These are phyloP conservation scores for Xanthoceras sorbifolium DNA, from an alignment of 345 rosid species.

Conservation along the genomic window DNA sequence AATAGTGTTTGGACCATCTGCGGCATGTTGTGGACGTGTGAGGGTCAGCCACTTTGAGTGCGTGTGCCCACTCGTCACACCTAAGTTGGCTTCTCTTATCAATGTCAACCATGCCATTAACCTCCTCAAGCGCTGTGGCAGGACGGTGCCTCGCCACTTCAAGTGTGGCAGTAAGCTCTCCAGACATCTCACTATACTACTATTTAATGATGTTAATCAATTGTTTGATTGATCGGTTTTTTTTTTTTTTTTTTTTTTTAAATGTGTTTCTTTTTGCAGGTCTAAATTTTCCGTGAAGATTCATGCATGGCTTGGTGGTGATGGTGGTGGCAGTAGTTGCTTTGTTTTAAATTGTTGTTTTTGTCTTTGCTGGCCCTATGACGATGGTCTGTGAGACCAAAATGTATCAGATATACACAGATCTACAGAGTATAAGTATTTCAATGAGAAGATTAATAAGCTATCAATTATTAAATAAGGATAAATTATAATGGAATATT, in stretches of 20 bases:
- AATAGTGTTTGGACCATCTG: conserved; percentile 13
- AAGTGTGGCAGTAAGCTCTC: conserved; percentile 19
- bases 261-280: background rate
- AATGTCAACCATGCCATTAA: background rate
- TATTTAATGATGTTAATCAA: background rate
- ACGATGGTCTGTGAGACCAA: background rate
- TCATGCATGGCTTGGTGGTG: background rate
- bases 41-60: conserved; percentile 13
- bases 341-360: background rate
- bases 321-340: background rate
- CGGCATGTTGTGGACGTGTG: conserved; percentile 17
- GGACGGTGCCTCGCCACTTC: conserved; percentile 16
- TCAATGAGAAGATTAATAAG: background rate
- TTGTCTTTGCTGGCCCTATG: background rate
- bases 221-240: background rate
- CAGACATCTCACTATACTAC: background rate
- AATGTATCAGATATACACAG: no score
- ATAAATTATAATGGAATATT: no score
- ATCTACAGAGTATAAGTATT: background rate
- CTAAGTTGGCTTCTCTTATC: conserved; percentile 10
- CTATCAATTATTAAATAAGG: no score
- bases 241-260: no score
- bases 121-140: conserved; percentile 12
- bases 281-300: conserved; percentile 3
- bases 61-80: background rate